A percentile compares a stretch with the other conserved stretches of the same genome.
phyloP scores from a whole-genome alignment of 345 rosid species.

The Streptanthus diversifolius region DNA sequence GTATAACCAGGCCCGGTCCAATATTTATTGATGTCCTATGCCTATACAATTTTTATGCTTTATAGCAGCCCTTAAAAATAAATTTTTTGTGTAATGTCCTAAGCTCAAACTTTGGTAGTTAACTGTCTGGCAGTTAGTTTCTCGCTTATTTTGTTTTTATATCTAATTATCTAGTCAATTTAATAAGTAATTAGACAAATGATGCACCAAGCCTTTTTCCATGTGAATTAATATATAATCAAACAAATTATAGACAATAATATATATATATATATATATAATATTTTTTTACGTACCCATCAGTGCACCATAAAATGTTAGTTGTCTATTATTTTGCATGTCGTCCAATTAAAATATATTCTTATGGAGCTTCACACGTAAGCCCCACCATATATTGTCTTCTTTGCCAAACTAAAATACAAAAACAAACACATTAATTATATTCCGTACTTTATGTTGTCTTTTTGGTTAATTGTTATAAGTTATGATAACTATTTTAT shows the following conservation, averaged over 20 bases:
- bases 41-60: too few species aligned
- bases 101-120: too few species aligned
- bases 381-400: slow-evolving; percentile 32
- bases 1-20: too few species aligned
- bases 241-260: neutral
- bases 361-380: slow-evolving; percentile 30
- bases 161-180: neutral
- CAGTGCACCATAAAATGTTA: slow-evolving; percentile 13
- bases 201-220: neutral
- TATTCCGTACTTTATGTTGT: neutral
- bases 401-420: slow-evolving; percentile 12
- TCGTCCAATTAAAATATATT: slow-evolving; percentile 21
- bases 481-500: neutral
- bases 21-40: too few species aligned
- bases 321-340: slow-evolving; percentile 15
- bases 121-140: slow-evolving; percentile 24
- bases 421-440: neutral
- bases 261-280: neutral
- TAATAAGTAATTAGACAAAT: neutral
- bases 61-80: too few species aligned
- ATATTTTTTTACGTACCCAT: neutral
- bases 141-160: neutral
- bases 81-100: too few species aligned
- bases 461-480: neutral
- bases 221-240: neutral